Evolutionary conservation across 2,329 filamentous ascomycete species (phyloP), one percentile per base, ranked within the genome.

Genomic region (Aspergillus viridinutans): DNA sequence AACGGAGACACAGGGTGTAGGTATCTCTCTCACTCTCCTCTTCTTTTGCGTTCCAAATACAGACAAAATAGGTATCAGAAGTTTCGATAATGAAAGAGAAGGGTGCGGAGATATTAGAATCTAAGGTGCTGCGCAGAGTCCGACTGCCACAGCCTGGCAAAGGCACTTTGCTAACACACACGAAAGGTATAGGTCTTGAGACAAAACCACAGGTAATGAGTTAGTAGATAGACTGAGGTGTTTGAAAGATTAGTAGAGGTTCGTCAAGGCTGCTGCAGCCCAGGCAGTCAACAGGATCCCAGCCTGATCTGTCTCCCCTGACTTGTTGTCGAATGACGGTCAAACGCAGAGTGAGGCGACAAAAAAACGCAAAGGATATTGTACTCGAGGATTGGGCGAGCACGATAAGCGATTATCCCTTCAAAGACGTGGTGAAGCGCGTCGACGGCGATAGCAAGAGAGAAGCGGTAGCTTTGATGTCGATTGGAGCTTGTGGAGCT

Each of bases 41-140:
- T 56, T 52, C 49, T 57, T 57, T 58, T 56, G 42, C 45, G 52
- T 61, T 63, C 58, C 65, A 68, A 70, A 62, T 70, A 67, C 68
- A 69, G 62, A 56, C 53, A 64, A 51, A 54, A 62, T 64, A 50
- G 54, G 50, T 58, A 49, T 25, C 52, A 49, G 58, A 55, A 63
- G 53, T 60, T 53, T 60, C 59, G 52, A 49, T 56, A 53, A 63
- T 59, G 49, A 52, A 61, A 58, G 62, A 52, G 59, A 57, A 51
- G 54, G 49, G 54, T 58, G 47, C 59, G 51, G 54, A 54, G 47
- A 55, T 58, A 64, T 64, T 62, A 66, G 50, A 57, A 58, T 54
- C 61, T 56, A 61, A 59, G 62, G 61, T 59, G 59, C 55, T 42
- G 53, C 62, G 57, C 61, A 57, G 49, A 43, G 49, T 55, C 54